Evolutionary conservation across 371 early-diverging fungal species (phyloP).

Genomic region (Smittium culicis): DNA sequence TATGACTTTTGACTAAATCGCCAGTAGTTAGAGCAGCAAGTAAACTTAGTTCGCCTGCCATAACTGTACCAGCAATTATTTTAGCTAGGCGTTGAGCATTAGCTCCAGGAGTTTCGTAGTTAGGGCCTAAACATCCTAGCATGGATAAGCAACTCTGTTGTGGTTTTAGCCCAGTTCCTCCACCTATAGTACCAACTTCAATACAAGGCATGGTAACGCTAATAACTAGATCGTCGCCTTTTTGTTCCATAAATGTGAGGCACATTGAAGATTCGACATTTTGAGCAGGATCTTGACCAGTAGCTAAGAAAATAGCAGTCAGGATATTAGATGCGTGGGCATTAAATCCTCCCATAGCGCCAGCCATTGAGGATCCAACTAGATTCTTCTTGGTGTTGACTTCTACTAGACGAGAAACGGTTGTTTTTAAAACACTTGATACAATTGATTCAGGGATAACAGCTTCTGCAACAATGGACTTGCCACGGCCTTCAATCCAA

Average conservation of each 20-base stretch:
- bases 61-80: slow-evolving; percentile 79
- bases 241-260: slow-evolving; percentile 86
- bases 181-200: slow-evolving; percentile 92
- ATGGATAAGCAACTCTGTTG: slow-evolving; percentile 81
- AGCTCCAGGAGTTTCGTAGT: slow-evolving; percentile 66
- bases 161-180: slow-evolving; percentile 80
- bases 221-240: slow-evolving; percentile 64
- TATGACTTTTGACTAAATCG: slow-evolving; percentile 69
- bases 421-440: slow-evolving; percentile 73
- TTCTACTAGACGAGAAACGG: slow-evolving; percentile 59
- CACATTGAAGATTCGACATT: slow-evolving; percentile 91
- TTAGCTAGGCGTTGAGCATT: slow-evolving; percentile 80
- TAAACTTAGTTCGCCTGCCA: slow-evolving; percentile 92
- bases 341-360: slow-evolving; percentile 88
- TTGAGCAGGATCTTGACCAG: slow-evolving; percentile 96
- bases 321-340: slow-evolving; percentile 93
- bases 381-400: slow-evolving; percentile 81
- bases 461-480: slow-evolving; percentile 83
- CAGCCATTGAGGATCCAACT: slow-evolving; percentile 91
- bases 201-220: slow-evolving; percentile 91
- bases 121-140: slow-evolving; percentile 76
- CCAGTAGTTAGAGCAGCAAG: slow-evolving; percentile 79
- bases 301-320: slow-evolving; percentile 87
- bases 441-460: slow-evolving; percentile 68
- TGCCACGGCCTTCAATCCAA: slow-evolving; percentile 96